Conservation (phyloP, 2,329 filamentous ascomycete genomes). For the Cercospora sp. region DNA sequence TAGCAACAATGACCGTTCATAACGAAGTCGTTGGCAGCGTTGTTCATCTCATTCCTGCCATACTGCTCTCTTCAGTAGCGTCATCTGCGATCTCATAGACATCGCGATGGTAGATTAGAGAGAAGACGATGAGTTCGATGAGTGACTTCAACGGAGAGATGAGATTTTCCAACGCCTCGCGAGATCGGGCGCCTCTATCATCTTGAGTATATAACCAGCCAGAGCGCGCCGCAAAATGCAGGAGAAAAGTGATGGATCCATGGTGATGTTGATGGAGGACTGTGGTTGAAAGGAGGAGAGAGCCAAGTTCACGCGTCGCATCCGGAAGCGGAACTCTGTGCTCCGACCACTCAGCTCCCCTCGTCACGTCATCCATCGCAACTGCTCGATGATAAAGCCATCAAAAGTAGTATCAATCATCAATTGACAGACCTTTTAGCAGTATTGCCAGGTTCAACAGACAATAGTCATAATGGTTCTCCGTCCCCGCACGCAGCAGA, state of each 20-base stretch:
- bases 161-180: constrained; percentile 17
- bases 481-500: constrained; percentile 18
- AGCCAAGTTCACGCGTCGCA: background rate
- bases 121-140: constrained; percentile 19
- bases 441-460: background rate
- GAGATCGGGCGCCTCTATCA: constrained; percentile 5
- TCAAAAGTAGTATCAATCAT: background rate
- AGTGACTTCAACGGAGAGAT: constrained; percentile 14
- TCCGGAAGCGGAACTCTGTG: constrained; percentile 4
- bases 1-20: constrained; percentile 4
- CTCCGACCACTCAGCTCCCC: constrained; percentile 1
- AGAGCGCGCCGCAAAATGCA: constrained; percentile 9
- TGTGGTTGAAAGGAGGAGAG: constrained; percentile 7
- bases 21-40: constrained; percentile 15
- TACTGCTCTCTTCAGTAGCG: background rate
- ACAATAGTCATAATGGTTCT: constrained; percentile 10
- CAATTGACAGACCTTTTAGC: background rate
- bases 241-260: constrained; percentile 7
- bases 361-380: background rate
- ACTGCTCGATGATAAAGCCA: constrained; percentile 1
- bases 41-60: constrained; percentile 16
- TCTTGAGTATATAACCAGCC: constrained; percentile 15
- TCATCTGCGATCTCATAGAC: background rate
- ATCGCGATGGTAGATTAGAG: constrained; percentile 11
- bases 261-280: constrained; percentile 9